A percentile compares a stretch with the other conserved stretches of the same genome.
Evolutionary conservation across 495 filamentous ascomycete genomes (phyloP).

Genomic region (Aspergillus homomorphus): DNA sequence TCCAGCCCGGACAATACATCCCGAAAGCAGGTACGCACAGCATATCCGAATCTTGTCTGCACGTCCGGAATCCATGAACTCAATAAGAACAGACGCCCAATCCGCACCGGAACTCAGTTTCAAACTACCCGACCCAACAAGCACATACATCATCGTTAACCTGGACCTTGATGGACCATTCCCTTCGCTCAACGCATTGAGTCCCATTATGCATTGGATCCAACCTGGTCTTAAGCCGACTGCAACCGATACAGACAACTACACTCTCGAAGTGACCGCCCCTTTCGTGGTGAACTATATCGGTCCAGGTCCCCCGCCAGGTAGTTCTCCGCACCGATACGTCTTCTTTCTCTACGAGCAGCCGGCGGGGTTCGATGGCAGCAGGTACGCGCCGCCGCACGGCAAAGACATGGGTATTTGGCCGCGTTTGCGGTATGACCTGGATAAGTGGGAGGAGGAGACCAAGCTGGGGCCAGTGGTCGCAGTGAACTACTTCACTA

Average conservation of each 20-base stretch:
- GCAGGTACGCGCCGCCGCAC: slow-evolving; percentile 40
- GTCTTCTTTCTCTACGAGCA: slow-evolving; percentile 57
- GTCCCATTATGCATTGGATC: slow-evolving; percentile 49
- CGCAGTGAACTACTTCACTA: slow-evolving; percentile 55
- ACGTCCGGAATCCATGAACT: background rate
- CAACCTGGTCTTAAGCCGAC: slow-evolving; percentile 41
- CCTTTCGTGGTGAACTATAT: slow-evolving; percentile 47
- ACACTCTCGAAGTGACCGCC: slow-evolving; percentile 16
- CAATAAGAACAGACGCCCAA: slow-evolving; percentile 28
- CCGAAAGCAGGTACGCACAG: slow-evolving; percentile 32
- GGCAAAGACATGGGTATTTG: slow-evolving; percentile 39
- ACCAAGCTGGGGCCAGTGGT: slow-evolving; percentile 45
- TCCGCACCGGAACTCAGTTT: slow-evolving; percentile 27
- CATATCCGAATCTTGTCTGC: too few species aligned
- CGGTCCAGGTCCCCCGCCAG: slow-evolving; percentile 49
- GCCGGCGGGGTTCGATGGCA: slow-evolving; percentile 45
- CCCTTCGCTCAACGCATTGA: slow-evolving; percentile 37
- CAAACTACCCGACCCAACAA: slow-evolving; percentile 13
- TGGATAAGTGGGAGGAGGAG: slow-evolving; percentile 48
- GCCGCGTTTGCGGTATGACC: slow-evolving; percentile 49
- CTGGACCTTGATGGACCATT: slow-evolving; percentile 55
- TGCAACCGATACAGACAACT: slow-evolving; percentile 12
- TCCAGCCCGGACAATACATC: slow-evolving; percentile 31
- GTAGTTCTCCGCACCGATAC: slow-evolving; percentile 54
- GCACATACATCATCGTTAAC: slow-evolving; percentile 44